Percentiles rank a stretch among this genome's conserved stretches.
phyloP scores from a whole-genome alignment of 2,329 filamentous ascomycete species.

The Trichoderma semiorbis region DNA sequence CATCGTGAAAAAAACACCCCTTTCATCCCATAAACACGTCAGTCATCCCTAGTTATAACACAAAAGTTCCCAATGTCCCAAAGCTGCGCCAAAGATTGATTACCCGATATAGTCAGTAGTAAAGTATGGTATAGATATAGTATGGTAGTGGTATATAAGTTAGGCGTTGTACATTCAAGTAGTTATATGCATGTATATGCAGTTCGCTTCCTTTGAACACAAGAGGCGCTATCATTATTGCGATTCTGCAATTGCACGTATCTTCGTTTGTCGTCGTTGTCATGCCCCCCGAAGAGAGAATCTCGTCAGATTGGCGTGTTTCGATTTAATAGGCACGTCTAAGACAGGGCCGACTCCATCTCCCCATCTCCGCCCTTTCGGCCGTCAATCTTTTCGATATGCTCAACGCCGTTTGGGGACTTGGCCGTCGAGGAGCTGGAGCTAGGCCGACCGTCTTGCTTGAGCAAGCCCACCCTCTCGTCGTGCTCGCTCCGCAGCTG shows the following conservation, averaged over 20 bases:
- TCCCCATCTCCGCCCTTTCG: background rate
- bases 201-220: background rate
- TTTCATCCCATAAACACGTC: background rate
- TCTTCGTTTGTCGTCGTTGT: background rate
- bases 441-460: constrained; percentile 21
- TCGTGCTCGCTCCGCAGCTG: constrained; percentile 35
- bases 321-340: background rate
- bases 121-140: background rate
- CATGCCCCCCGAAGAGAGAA: background rate
- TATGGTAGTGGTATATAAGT: background rate
- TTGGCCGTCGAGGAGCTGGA: background rate
- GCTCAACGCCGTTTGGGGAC: background rate
- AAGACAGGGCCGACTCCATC: background rate
- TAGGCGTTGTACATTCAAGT: background rate
- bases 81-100: background rate
- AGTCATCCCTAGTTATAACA: background rate
- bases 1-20: background rate
- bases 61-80: background rate
- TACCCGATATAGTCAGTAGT: background rate
- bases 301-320: background rate
- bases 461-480: constrained; percentile 25
- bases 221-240: background rate
- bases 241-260: background rate
- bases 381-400: background rate
- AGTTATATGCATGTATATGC: background rate